Percentiles rank a stretch among this genome's conserved stretches.
Evolutionary conservation across 2,329 filamentous ascomycete species (phyloP).

Genomic region (Aphanocladium album): DNA sequence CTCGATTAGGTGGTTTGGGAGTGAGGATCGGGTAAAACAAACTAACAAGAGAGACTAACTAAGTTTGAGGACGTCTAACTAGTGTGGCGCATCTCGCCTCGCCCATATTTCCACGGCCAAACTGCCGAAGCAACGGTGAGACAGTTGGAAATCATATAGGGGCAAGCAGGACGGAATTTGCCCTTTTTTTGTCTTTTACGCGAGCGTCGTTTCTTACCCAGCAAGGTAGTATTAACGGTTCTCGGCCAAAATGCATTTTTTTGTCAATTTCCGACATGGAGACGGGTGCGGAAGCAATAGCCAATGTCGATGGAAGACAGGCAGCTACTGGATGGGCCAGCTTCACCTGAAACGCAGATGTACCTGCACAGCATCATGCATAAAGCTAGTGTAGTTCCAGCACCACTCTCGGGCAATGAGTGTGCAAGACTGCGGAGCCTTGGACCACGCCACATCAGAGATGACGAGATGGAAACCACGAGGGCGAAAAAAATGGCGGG

Average conservation of each 20-base stretch:
- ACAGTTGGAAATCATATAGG: too few relatives aligned
- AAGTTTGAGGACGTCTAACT: background rate
- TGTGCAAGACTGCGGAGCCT: background rate
- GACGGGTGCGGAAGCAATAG: background rate
- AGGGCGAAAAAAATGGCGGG: background rate
- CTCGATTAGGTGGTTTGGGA: background rate
- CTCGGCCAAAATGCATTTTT: too few relatives aligned
- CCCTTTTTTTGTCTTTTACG: too few relatives aligned
- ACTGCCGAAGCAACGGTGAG: background rate
- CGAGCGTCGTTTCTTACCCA: too few relatives aligned
- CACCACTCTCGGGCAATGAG: background rate
- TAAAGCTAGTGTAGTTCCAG: background rate
- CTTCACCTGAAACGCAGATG: conserved; percentile 4
- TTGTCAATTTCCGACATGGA: background rate
- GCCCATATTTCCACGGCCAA: background rate
- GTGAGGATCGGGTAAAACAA: background rate
- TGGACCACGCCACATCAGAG: background rate
- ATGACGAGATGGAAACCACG: background rate
- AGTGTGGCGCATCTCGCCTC: background rate
- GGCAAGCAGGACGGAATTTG: background rate
- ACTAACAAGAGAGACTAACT: background rate
- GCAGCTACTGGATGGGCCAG: background rate
- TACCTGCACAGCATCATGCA: background rate
- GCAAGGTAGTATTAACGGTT: too few relatives aligned
- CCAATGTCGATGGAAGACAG: background rate